Conservation (phyloP, 768 basidiomycete species). For the Grammothele lineata region DNA sequence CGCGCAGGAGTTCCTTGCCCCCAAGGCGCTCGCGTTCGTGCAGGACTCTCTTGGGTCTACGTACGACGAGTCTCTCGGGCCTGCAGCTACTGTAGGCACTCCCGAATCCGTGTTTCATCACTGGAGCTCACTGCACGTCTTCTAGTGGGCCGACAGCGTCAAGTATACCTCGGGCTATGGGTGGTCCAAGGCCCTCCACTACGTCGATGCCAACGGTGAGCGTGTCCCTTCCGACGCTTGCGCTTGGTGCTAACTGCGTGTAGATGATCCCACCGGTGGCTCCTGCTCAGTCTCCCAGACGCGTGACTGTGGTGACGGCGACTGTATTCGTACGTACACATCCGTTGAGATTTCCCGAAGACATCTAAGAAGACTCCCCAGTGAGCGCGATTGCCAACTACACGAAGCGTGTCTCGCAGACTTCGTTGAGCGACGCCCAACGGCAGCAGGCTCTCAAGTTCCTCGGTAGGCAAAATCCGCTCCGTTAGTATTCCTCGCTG, state of each 20-base stretch:
- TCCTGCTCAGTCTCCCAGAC: constrained; percentile 46
- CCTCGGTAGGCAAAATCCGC: constrained; percentile 27
- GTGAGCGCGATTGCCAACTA: constrained; percentile 57
- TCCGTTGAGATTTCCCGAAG: not conserved
- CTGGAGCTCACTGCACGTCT: not conserved
- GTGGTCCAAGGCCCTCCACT: constrained; percentile 35
- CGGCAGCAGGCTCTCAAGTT: constrained; percentile 51
- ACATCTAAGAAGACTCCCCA: constrained; percentile 11
- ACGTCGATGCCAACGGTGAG: constrained; percentile 43
- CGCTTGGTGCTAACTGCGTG: not conserved
- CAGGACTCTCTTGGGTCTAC: constrained; percentile 39
- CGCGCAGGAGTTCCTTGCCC: constrained; percentile 35
- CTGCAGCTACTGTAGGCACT: constrained; percentile 41
- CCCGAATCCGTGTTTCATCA: not conserved
- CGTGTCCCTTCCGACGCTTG: not conserved
- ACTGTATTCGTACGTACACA: constrained; percentile 28
- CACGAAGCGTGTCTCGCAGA: constrained; percentile 43
- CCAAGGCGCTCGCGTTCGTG: constrained; percentile 45
- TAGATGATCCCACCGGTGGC: constrained; percentile 9
- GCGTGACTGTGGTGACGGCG: constrained; percentile 40
- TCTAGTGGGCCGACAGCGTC: constrained; percentile 50
- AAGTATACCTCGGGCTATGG: constrained; percentile 31
- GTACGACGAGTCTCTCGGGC: constrained; percentile 43
- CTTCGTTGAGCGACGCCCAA: constrained; percentile 37
- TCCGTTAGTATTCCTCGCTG: not conserved